Evolutionary conservation across 805 yeast genomes (phyloP), one percentile per base, ranked within the genome.

Genomic region (Saccharomycopsis sp.): DNA sequence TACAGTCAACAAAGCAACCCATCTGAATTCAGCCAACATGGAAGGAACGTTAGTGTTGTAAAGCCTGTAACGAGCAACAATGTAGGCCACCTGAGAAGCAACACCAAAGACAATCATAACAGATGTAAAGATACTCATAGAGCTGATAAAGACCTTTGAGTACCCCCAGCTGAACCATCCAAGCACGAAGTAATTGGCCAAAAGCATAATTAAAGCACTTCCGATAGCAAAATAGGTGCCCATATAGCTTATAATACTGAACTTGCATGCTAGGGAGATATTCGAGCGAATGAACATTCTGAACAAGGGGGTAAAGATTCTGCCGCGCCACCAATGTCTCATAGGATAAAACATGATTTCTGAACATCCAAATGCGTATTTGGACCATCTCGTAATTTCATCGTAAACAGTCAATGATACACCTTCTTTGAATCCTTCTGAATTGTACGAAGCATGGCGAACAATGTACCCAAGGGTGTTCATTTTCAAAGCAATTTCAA

Each of bases 71-170:
- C 48, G 18, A 18, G 21, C 48, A 44, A 44, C 16, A n/a, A n/a
- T 18, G 16, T 44, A 44, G 4, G 48, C 18, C 4, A 44, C 16
- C 16, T 44, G 48, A 7, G 48, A 44, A 16, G 48, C 48, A 5
- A 44, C 48, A n/a, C 48, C 48, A 12, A 44, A 44, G 18, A 44
- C 48, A 44, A 44, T 44, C 48, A 44, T 44, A n/a, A 44, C 48
- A n/a, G 48, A 44, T 44, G 21, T 16, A 18, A 44, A 44, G 21
- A 44, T 44, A 44, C 21, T 44, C 48, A 44, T 44, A 7, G 48
- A 44, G 48, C 16, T 18, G 21, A 44, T 18, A 20, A 44, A 44
- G 7, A 44, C 48, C 16, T 44, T 44, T n/a, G 48, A 44, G 21
- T 44, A 44, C 8, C 48, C 48, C 48, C 48, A 44, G 16, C 48